Base-by-base conservation (phyloP, 768 basidiomycete genomes). In the Leccinum subgranulosum region DNA sequence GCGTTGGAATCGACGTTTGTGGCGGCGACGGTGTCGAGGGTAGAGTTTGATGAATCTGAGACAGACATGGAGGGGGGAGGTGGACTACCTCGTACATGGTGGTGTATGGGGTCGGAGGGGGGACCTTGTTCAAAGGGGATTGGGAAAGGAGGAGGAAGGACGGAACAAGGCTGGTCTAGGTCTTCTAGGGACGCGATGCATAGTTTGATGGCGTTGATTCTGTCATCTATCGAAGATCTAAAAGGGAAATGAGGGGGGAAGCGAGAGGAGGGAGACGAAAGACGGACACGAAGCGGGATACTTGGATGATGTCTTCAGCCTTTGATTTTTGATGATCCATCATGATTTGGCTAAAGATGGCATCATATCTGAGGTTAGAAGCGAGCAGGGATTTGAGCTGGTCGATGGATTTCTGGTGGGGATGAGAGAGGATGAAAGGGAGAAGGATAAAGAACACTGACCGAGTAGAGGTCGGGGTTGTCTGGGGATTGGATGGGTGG, bases 211-310 rank as follows among this genome's bases (percentile, higher is more conserved):
- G 72, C 73, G 12, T 63, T 58, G 15, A 80, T 75, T 0, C 82
- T 76, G 41, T 69, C 67, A 21, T 74, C 70, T 9, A 74, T 53
- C 31, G 73, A 61, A n/a, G 68, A 62, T 53, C 81, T 80, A 21
- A 6, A 48, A 34, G n/a, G 59, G 36, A 5, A 27, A 55, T 28
- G 55, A 51, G 23, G 11, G 25, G 12, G 8, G 4, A 49, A 9
- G 29, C 12, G 21, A 43, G 33, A 5, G 17, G 15, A 0, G 11
- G 8, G 27, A 25, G 23, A 6, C 19, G n/a, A 29, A 47, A 25
- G 0, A 62, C 71, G 27, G 55, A 83, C 83, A 74, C 71, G 55
- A 76, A 70, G 3, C 64, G 63, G 28, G 81, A 76, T n/a, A 82
- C 70, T 2, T 73, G 53, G 7, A 74, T 57, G 17, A 81, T 70